Evolutionary conservation across 352 stramenopile species (phyloP).

Genomic region (Blastocystis sp.): DNA sequence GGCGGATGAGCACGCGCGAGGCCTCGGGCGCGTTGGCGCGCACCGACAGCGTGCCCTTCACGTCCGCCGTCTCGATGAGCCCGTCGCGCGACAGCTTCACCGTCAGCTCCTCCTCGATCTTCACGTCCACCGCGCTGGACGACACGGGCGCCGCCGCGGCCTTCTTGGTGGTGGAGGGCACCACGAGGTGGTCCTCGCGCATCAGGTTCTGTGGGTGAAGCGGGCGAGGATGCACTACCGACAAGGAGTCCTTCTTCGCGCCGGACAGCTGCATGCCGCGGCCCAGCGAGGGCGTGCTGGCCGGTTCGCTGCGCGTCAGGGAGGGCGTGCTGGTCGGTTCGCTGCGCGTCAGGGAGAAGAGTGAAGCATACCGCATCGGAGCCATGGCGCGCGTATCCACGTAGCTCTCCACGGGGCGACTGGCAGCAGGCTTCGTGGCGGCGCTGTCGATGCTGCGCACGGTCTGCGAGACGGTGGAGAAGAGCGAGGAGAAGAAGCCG

Average conservation of each 20-base stretch:
- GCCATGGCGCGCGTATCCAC: no score
- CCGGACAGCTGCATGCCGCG: conserved; percentile 34
- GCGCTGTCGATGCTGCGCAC: background rate
- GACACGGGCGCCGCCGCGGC: background rate
- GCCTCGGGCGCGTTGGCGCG: conserved; percentile 8
- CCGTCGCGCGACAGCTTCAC: conserved; percentile 58
- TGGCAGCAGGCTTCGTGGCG: no score
- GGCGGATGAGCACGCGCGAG: background rate
- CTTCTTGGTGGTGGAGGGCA: background rate
- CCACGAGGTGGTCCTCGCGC: conserved; percentile 11
- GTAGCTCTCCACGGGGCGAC: no score
- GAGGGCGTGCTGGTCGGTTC: no score
- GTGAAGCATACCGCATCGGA: no score
- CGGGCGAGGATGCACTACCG: background rate
- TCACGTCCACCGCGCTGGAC: conserved; percentile 2
- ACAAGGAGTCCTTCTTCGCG: conserved; percentile 36
- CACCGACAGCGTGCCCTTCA: conserved; percentile 61
- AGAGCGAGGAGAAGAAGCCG: conserved; percentile 37
- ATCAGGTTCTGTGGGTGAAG: conserved; percentile 23
- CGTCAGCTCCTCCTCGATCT: conserved; percentile 44
- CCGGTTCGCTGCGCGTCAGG: no score
- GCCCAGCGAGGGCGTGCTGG: conserved; percentile 1
- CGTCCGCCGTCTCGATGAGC: conserved; percentile 47
- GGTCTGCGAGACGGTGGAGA: conserved; percentile 1
- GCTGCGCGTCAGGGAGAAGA: no score